Conservation (phyloP, 1,284 basidiomycete species). For the Ceratobasidium sp. region DNA sequence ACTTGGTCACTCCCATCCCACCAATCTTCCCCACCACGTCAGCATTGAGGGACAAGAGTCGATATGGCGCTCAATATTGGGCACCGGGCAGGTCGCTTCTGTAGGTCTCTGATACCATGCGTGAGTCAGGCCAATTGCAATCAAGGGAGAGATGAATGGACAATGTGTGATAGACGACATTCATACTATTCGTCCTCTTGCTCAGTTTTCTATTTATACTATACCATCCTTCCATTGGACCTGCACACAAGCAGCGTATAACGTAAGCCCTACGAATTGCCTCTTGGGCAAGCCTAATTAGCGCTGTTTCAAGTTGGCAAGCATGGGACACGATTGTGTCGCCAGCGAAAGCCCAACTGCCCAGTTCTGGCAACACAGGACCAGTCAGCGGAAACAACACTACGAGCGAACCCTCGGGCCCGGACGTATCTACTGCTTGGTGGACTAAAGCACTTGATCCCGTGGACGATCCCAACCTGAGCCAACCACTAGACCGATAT, state of each 20-base stretch:
- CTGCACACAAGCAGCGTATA: conserved; percentile 67
- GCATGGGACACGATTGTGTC: conserved; percentile 75
- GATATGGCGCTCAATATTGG: conserved; percentile 33
- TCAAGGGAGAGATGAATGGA: background rate
- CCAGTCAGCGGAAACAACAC: conserved; percentile 39
- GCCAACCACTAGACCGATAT: conserved; percentile 83
- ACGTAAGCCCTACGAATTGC: background rate
- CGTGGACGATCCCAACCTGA: conserved; percentile 57
- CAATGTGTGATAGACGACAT: conserved; percentile 50
- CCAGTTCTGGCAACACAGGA: conserved; percentile 42
- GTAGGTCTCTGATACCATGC: conserved; percentile 35
- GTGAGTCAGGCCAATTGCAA: background rate
- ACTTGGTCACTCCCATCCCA: conserved; percentile 5
- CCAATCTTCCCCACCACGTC: conserved; percentile 35
- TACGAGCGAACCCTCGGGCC: conserved; percentile 42
- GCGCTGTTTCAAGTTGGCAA: conserved; percentile 79
- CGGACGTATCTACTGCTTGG: conserved; percentile 63
- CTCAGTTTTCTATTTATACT: conserved; percentile 78
- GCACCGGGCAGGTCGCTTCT: conserved; percentile 34
- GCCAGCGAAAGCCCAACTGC: background rate
- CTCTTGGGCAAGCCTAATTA: background rate
- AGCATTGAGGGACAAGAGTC: background rate
- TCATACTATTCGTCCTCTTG: conserved; percentile 70
- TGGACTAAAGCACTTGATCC: conserved; percentile 63
- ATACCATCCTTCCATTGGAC: conserved; percentile 74